These are phyloP conservation scores for Mycena latifolia DNA, from an alignment of 768 basidiomycete species.

Conservation along the genomic window DNA sequence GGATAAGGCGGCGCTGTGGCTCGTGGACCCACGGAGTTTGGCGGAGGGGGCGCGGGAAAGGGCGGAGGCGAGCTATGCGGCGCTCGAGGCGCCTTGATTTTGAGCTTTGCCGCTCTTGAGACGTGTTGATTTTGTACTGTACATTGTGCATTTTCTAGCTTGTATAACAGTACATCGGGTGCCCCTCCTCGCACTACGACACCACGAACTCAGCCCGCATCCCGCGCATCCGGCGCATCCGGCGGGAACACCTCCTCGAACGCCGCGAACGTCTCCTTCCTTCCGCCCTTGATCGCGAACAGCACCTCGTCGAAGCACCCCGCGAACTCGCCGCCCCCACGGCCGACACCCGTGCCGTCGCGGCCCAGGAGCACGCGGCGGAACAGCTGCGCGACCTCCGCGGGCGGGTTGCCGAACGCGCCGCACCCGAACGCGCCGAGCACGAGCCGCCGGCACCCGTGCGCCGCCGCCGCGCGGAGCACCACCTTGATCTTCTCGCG, in stretches of 20 bases:
- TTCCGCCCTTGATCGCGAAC: conserved; percentile 37
- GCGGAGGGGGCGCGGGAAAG: conserved; percentile 67
- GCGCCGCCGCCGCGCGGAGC: conserved; percentile 30
- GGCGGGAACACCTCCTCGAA: conserved; percentile 12
- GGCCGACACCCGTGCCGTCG: too few relatives aligned
- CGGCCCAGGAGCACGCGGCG: conserved; percentile 34
- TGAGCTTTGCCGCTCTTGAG: neutral
- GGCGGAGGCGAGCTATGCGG: conserved; percentile 2
- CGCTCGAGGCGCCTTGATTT: neutral
- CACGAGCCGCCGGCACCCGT: conserved; percentile 32
- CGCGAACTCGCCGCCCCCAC: conserved; percentile 36
- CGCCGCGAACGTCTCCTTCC: conserved; percentile 39
- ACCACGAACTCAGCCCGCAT: too few relatives aligned
- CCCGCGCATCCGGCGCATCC: too few relatives aligned
- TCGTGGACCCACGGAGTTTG: conserved; percentile 84
- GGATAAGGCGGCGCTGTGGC: conserved; percentile 65
- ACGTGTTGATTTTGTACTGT: neutral
- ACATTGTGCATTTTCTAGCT: neutral
- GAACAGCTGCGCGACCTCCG: conserved; percentile 37
- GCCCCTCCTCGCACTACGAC: too few relatives aligned
- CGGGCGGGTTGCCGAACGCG: conserved; percentile 36
- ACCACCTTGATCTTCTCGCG: conserved; percentile 39
- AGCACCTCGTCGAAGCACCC: conserved; percentile 38
- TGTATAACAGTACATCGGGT: neutral
- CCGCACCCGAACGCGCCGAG: conserved; percentile 39